Evolutionary conservation across 805 yeast species (phyloP), one percentile per base, ranked within the genome.

Genomic region (Lipomyces japonicus): DNA sequence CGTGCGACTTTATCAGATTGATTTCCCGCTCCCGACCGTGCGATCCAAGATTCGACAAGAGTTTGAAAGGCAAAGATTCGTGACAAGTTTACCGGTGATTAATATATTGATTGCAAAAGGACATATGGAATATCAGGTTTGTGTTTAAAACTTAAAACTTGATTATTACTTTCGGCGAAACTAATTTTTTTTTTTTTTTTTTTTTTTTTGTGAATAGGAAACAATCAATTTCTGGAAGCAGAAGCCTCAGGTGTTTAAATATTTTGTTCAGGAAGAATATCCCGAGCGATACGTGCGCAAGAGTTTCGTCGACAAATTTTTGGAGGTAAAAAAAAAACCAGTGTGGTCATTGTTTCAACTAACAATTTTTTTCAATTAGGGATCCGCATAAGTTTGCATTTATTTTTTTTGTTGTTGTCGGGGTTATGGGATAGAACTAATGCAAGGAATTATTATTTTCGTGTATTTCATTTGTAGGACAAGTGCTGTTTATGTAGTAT

Each of bases 201-300:
- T n/a, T n/a, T n/a, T n/a, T n/a, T n/a, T n/a, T 19, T 21, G 7
- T 16, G 3, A 23, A 4, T 30, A 61, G 60, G 95, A 86, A 65
- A 75, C 86, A 63, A 76, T 82, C 63, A 87, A 87, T 71, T 86
- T 86, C 73, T 86, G 95, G 95, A 87, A 86, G 68, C 95, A 87
- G 74, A 81, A 79, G 65, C 79, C 90, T 57, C 95, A 86, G 68
- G 87, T 86, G 39, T 74, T 84, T 81, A 80, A 83, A 70, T 86
- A 82, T 73, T 86, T 86, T 61, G 86, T 82, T 59, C 81, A 81
- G 61, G 82, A 77, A 66, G 76, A 76, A 39, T 73, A 72, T 30
- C 77, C 84, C 58, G 75, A 74, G 57, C 73, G 73, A 38, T 77
- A 79, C 55, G 75, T 74, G 60, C 75, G 78, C 63, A 77, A 81